These are phyloP conservation scores for Syncephalastrum sp. DNA, from an alignment of 371 early-diverging fungal genomes.

Conservation along the genomic window DNA sequence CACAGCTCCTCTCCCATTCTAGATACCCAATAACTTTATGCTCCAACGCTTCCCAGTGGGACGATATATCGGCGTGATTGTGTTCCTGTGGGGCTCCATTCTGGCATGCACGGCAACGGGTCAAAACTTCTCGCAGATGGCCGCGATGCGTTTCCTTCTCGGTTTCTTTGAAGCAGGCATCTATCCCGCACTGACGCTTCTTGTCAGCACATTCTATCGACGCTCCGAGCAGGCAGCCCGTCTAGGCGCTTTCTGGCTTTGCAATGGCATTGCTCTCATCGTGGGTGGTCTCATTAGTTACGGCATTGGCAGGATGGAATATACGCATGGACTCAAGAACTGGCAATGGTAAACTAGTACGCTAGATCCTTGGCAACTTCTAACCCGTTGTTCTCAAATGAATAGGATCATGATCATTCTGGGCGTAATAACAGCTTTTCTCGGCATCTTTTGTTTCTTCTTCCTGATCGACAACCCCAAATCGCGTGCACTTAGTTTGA, in stretches of 20 bases:
- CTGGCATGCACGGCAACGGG: slow-evolving; percentile 24
- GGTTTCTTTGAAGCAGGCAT: slow-evolving; percentile 30
- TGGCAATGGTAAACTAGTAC: slow-evolving; percentile 56
- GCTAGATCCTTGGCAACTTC: too few species aligned
- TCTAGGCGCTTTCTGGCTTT: slow-evolving; percentile 40
- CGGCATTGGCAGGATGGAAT: slow-evolving; percentile 51
- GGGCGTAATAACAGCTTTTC: slow-evolving; percentile 20
- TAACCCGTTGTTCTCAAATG: not conserved
- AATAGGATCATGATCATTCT: slow-evolving; percentile 46
- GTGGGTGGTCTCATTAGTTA: slow-evolving; percentile 64
- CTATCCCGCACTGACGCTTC: slow-evolving; percentile 23
- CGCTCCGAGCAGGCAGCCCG: slow-evolving; percentile 34
- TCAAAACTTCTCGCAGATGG: slow-evolving; percentile 31
- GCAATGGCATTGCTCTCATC: slow-evolving; percentile 48
- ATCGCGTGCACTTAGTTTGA: slow-evolving; percentile 22
- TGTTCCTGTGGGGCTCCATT: slow-evolving; percentile 37
- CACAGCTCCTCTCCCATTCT: not conserved
- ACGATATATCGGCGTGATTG: slow-evolving; percentile 33
- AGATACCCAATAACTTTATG: slow-evolving; percentile 44
- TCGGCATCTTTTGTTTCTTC: slow-evolving; percentile 29
- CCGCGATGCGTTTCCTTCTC: slow-evolving; percentile 39
- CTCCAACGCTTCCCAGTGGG: slow-evolving; percentile 36
- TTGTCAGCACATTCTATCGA: slow-evolving; percentile 26
- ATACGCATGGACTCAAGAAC: slow-evolving; percentile 30
- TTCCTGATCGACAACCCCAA: slow-evolving; percentile 38